Conservation (phyloP, 345 rosid species). For the Citrus mangshanensis region DNA sequence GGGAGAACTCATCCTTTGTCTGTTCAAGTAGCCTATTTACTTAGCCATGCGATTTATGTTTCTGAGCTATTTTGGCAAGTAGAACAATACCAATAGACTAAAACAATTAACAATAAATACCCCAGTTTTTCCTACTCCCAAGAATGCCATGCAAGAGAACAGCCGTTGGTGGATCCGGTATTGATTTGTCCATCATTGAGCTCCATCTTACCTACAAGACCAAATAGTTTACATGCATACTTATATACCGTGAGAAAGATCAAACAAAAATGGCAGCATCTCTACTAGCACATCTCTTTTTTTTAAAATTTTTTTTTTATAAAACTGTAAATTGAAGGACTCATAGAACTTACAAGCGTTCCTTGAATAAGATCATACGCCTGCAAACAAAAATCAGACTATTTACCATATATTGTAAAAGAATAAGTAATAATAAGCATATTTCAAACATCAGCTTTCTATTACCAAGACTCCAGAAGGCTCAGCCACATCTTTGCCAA, state of each 20-base stretch:
- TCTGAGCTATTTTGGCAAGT: background rate
- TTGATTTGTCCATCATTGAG: slow-evolving; percentile 56
- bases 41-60: too few species aligned
- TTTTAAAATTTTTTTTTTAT: too few species aligned
- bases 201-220: slow-evolving; percentile 77
- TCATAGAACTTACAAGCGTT: slow-evolving; percentile 56
- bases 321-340: background rate
- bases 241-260: background rate
- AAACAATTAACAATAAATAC: slow-evolving; percentile 36
- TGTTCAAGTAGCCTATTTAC: too few species aligned
- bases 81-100: background rate
- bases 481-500: slow-evolving; percentile 33
- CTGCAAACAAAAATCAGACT: slow-evolving; percentile 41
- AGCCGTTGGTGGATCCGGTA: slow-evolving; percentile 86
- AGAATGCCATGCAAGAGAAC: slow-evolving; percentile 90
- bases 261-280: background rate
- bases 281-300: background rate
- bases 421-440: background rate
- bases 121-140: slow-evolving; percentile 91
- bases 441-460: background rate
- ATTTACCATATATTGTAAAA: background rate
- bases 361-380: slow-evolving; percentile 95
- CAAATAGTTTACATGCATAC: slow-evolving; percentile 2
- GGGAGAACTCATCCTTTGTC: background rate
- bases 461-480: slow-evolving; percentile 64